Evolutionary conservation across 768 basidiomycete genomes (phyloP).

Genomic region (Neoboletus subvelutipes): DNA sequence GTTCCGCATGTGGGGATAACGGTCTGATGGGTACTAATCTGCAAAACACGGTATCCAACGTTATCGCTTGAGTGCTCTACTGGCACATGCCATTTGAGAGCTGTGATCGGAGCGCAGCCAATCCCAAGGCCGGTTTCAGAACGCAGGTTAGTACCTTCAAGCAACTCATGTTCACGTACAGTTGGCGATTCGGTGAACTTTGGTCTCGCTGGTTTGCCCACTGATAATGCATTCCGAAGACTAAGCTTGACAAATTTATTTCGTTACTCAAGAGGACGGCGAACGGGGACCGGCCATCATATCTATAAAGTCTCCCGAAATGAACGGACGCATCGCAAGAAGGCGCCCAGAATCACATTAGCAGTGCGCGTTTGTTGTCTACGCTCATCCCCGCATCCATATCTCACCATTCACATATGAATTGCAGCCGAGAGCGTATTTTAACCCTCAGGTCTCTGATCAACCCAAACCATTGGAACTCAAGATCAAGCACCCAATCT

Average conservation of each 20-base stretch:
- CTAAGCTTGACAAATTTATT: neutral
- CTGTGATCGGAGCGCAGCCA: no score
- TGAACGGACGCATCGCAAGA: neutral
- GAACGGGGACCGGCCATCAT: neutral
- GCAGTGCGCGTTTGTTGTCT: constrained; percentile 4
- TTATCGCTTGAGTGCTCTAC: no score
- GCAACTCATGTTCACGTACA: neutral
- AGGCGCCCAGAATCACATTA: neutral
- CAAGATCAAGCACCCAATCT: neutral
- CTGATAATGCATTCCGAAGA: neutral
- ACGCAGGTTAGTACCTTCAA: no score
- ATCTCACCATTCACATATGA: neutral
- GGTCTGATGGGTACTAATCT: no score
- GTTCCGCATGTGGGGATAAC: neutral
- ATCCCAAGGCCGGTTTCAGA: no score
- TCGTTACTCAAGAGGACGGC: neutral
- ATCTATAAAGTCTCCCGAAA: neutral
- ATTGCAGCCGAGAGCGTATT: constrained; percentile 1
- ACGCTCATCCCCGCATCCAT: neutral
- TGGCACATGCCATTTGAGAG: no score
- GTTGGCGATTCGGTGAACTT: neutral
- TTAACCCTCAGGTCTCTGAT: constrained; percentile 6
- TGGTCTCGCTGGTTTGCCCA: neutral
- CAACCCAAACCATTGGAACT: neutral
- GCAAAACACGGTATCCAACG: no score